Conservation (phyloP, 768 basidiomycete species). For the Collybiopsis confluens region DNA sequence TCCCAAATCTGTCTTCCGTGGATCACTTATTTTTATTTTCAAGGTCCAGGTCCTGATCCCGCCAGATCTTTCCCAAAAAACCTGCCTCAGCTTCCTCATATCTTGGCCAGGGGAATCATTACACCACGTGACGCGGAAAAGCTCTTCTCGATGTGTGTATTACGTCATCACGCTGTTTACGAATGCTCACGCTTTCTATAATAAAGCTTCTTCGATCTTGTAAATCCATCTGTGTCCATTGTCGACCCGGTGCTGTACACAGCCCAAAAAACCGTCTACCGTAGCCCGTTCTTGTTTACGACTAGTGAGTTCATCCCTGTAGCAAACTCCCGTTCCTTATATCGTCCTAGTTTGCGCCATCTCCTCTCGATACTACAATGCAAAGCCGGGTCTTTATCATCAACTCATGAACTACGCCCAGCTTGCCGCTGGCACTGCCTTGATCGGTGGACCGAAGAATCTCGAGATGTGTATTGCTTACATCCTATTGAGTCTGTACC, state of each 20-base stretch:
- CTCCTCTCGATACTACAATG: conserved; percentile 75
- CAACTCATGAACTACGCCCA: conserved; percentile 74
- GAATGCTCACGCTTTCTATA: conserved; percentile 1
- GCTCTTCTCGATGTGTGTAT: conserved; percentile 63
- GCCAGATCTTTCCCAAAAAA: conserved; percentile 32
- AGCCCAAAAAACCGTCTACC: conserved; percentile 71
- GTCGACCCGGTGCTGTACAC: conserved; percentile 84
- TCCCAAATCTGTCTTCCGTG: conserved; percentile 2
- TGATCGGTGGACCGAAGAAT: conserved; percentile 72
- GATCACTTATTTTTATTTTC: conserved; percentile 1
- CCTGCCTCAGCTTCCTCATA: conserved; percentile 54
- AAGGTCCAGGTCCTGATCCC: conserved; percentile 39
- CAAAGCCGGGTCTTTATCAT: conserved; percentile 65
- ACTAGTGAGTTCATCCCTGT: conserved; percentile 55
- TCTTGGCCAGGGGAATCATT: conserved; percentile 61
- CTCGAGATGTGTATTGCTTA: conserved; percentile 87
- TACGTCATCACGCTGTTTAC: background rate
- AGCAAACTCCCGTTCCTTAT: background rate
- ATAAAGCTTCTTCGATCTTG: conserved; percentile 71
- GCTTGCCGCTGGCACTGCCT: conserved; percentile 69
- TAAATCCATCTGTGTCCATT: conserved; percentile 76
- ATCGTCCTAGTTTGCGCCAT: conserved; percentile 78
- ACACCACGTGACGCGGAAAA: conserved; percentile 63
- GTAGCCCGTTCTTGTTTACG: conserved; percentile 90
- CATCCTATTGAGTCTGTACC: conserved; percentile 72